Conservation (phyloP, 306 rosid species). For the Medicago arabica region DNA sequence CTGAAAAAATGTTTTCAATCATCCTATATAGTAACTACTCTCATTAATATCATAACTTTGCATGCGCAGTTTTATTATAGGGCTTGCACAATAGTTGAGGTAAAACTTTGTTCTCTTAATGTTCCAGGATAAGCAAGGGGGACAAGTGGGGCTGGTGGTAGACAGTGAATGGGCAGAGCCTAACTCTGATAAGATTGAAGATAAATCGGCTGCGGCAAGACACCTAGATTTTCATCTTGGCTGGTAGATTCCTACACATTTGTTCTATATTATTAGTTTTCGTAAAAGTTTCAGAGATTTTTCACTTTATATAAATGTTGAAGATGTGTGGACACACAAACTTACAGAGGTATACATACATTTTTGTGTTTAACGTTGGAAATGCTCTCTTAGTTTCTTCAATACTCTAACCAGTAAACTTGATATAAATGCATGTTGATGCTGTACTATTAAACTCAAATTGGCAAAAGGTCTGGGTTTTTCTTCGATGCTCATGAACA, state of each 20-base stretch:
- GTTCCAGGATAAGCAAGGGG: slow-evolving; percentile 79
- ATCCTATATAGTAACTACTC: neutral
- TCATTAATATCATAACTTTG: neutral
- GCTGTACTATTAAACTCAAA: slow-evolving; percentile 20
- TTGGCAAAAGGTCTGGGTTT: slow-evolving; percentile 12
- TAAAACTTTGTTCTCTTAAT: no score
- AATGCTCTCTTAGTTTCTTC: neutral
- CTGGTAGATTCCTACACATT: slow-evolving; percentile 58
- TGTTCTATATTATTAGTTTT: neutral
- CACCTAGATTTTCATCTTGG: slow-evolving; percentile 94
- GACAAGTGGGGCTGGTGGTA: slow-evolving; percentile 72
- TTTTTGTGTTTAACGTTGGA: neutral
- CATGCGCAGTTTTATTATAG: no score
- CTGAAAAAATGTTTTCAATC: neutral
- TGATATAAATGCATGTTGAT: neutral
- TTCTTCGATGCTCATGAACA: slow-evolving; percentile 1
- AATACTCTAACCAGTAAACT: neutral
- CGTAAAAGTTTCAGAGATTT: neutral
- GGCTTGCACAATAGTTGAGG: no score
- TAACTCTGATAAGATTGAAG: slow-evolving; percentile 77
- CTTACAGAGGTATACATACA: neutral
- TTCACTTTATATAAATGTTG: slow-evolving; percentile 11
- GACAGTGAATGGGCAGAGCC: slow-evolving; percentile 98
- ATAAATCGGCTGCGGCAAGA: slow-evolving; percentile 78
- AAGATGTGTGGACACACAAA: neutral